These are phyloP conservation scores for Isoetes taiwanensis DNA, from an alignment of 75 land plant species.

Conservation along the genomic window DNA sequence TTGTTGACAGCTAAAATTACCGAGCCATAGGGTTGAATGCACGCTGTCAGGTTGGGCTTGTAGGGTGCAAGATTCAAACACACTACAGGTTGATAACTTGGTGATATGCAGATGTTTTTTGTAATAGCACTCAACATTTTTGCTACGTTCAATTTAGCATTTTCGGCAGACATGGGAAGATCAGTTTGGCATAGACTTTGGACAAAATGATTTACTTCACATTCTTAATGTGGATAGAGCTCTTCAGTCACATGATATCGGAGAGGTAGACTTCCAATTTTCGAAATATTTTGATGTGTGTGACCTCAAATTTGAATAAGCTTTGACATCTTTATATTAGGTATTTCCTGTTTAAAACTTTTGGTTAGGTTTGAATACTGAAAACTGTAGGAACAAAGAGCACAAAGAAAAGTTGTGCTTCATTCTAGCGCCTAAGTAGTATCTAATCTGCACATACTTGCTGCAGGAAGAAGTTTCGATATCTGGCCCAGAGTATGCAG, in stretches of 20 bases:
- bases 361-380: background rate
- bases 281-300: background rate
- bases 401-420: background rate
- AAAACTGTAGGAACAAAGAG: background rate
- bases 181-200: conserved; percentile 47
- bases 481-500: conserved; percentile 44
- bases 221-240: conserved; percentile 46
- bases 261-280: conserved; percentile 58
- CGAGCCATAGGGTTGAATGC: too few relatives aligned
- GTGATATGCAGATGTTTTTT: too few relatives aligned
- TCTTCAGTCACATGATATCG: conserved; percentile 61
- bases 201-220: conserved; percentile 33
- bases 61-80: too few relatives aligned
- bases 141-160: too few relatives aligned
- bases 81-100: too few relatives aligned
- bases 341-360: background rate
- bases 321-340: background rate
- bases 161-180: conserved; percentile 48
- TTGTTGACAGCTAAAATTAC: too few relatives aligned
- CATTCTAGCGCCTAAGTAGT: background rate
- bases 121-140: too few relatives aligned
- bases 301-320: background rate
- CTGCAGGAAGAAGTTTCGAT: conserved; percentile 68
- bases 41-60: too few relatives aligned
- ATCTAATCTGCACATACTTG: background rate